Evolutionary conservation across 1,139 yeast species (phyloP), one percentile per base, ranked within the genome.

Genomic region (Geotrichum bryndzae): DNA sequence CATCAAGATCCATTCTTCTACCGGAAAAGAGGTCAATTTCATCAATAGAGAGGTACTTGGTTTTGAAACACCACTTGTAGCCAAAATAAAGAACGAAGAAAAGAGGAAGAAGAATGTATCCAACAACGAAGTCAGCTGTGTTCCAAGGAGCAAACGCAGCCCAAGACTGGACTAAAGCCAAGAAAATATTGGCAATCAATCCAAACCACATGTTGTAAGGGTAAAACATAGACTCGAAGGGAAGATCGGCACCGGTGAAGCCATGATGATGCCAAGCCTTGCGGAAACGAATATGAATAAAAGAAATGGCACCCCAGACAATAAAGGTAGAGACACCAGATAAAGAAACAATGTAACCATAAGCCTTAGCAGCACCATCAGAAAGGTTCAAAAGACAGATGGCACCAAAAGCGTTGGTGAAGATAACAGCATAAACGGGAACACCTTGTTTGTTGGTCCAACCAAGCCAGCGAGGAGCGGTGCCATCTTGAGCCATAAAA

Each of bases 341-440:
- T 56, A 92, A 85, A 75, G 89, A 90, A 68, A 90, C 82, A 66
- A 92, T 82, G 92, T 96, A 92, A 68, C 81, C 77, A 77, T 91
- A 92, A 10, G 91, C 97, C 18, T 81, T 78, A 41, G 79, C 77
- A 59, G 96, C 95, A 55, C 82, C 80, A 23, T 80, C 74, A 45
- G 87, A 81, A 63, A 84, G 79, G 51, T 86, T 89, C 79, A 92
- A 80, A 73, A 84, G 87, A 1, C 91, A 91, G 65, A 82, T 66
- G 50, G 74, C 71, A 10, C 78, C 76, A 66, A 79, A 80, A 66
- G 71, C 75, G 58, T 78, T 70, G 15, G 77, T 69, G 66, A 70
- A 82, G 77, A 68, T 74, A 61, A 85, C 77, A 54, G 84, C 81
- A 60, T 80, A 78, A 53, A 80, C 73, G 29, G 91, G 92, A 64